phyloP scores from a whole-genome alignment of 345 rosid species.

The Acer saccharum region DNA sequence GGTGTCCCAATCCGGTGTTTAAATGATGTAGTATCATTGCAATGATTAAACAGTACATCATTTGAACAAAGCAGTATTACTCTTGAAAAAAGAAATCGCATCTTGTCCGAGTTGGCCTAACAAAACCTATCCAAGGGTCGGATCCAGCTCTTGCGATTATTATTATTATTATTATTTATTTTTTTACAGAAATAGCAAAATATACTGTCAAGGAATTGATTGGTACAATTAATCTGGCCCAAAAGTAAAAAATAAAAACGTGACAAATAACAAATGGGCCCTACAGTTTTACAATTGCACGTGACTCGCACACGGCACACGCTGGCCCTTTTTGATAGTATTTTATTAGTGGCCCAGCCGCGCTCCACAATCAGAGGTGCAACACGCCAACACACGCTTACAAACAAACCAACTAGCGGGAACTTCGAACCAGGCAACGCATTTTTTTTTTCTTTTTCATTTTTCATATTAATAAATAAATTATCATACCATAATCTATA shows the following conservation, averaged over 20 bases:
- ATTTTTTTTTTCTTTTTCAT: no score
- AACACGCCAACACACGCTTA: neutral
- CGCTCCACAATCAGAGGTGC: neutral
- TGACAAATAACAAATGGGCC: neutral
- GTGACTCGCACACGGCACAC: neutral
- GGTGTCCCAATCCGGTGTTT: no score
- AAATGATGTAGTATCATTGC: no score
- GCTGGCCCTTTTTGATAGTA: neutral
- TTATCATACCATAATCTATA: neutral
- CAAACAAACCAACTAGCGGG: conserved; percentile 30
- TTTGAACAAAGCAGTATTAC: no score
- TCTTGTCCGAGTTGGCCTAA: neutral
- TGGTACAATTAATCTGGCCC: neutral
- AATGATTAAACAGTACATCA: no score
- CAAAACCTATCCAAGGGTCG: neutral
- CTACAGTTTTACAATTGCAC: neutral
- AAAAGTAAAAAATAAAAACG: neutral
- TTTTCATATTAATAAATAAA: no score
- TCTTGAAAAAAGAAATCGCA: no score
- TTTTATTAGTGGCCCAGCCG: neutral
- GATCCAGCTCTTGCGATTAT: neutral
- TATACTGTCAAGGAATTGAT: neutral
- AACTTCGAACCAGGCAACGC: conserved; percentile 28
- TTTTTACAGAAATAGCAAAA: neutral
- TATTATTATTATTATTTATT: neutral